Conservation (phyloP, 345 rosid species). For the Diplotaxis tenuifolia region DNA sequence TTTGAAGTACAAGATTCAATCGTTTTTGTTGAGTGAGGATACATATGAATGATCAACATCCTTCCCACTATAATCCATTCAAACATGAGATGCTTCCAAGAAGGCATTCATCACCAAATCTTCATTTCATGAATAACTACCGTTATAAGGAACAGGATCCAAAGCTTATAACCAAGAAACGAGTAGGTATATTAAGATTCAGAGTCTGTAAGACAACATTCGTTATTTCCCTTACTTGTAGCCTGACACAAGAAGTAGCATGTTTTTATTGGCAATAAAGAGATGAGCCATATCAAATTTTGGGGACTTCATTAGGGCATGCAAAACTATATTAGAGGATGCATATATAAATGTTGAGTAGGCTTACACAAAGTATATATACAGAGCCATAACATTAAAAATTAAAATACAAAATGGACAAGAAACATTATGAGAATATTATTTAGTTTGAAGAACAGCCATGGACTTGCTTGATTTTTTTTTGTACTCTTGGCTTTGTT, state of each 20-base stretch:
- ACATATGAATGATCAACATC: not conserved
- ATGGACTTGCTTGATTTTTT: slow-evolving; percentile 10
- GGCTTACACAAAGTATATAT: not conserved
- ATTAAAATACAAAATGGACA: not conserved
- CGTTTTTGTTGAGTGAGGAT: not conserved
- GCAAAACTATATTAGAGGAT: not conserved
- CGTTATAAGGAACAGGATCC: no score
- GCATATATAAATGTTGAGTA: not conserved
- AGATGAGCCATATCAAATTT: not conserved
- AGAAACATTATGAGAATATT: no score
- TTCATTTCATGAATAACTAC: not conserved
- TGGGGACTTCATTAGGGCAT: not conserved
- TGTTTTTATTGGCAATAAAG: not conserved
- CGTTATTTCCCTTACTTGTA: no score
- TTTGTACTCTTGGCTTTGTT: slow-evolving; percentile 28
- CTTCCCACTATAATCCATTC: not conserved
- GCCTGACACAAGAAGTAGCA: not conserved
- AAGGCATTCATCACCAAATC: not conserved
- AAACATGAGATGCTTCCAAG: not conserved
- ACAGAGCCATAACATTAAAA: not conserved
- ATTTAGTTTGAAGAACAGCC: no score
- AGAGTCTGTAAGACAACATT: not conserved
- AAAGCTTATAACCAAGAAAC: no score
- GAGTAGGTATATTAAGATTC: not conserved
- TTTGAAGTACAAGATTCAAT: not conserved